A percentile compares a stretch with the other conserved stretches of the same genome.
Evolutionary conservation across 1,284 basidiomycete genomes (phyloP).

Genomic region (Bothia castanella): DNA sequence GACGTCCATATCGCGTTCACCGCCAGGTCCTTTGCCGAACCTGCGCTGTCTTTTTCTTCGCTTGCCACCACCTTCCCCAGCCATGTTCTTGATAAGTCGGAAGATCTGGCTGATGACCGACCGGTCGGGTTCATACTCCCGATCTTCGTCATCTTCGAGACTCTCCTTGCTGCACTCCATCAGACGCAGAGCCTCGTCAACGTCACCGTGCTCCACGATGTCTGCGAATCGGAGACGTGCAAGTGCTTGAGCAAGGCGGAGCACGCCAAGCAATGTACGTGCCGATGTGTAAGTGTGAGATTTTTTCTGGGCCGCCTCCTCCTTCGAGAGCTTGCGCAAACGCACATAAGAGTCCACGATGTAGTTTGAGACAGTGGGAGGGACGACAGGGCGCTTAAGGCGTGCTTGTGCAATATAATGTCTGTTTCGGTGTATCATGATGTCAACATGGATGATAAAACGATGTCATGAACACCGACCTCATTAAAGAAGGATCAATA

Average conservation of each 20-base stretch:
- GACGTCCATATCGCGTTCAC: constrained; percentile 66
- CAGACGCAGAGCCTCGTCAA: constrained; percentile 94
- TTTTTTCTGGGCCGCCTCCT: constrained; percentile 86
- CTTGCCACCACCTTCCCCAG: constrained; percentile 39
- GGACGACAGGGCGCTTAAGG: constrained; percentile 83
- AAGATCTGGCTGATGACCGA: constrained; percentile 82
- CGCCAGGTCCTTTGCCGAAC: constrained; percentile 63
- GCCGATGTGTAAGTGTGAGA: constrained; percentile 95
- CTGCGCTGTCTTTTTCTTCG: constrained; percentile 42
- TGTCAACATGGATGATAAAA: constrained; percentile 3
- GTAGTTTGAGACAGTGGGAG: constrained; percentile 84
- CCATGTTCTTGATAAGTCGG: constrained; percentile 87
- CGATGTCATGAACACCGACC: constrained; percentile 43
- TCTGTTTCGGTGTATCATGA: constrained; percentile 39
- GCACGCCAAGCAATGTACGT: constrained; percentile 89
- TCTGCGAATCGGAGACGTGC: constrained; percentile 86
- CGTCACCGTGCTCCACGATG: constrained; percentile 79
- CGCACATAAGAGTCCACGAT: constrained; percentile 95
- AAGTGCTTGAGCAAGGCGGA: constrained; percentile 92
- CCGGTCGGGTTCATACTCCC: constrained; percentile 67
- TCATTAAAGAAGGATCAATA: constrained; percentile 84
- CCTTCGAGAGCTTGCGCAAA: constrained; percentile 88
- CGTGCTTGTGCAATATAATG: constrained; percentile 97
- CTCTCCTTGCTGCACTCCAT: constrained; percentile 97
- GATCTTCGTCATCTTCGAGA: constrained; percentile 75